These are phyloP conservation scores for Aspergillus olivimuriae DNA, from an alignment of 495 filamentous ascomycete genomes.

Conservation along the genomic window DNA sequence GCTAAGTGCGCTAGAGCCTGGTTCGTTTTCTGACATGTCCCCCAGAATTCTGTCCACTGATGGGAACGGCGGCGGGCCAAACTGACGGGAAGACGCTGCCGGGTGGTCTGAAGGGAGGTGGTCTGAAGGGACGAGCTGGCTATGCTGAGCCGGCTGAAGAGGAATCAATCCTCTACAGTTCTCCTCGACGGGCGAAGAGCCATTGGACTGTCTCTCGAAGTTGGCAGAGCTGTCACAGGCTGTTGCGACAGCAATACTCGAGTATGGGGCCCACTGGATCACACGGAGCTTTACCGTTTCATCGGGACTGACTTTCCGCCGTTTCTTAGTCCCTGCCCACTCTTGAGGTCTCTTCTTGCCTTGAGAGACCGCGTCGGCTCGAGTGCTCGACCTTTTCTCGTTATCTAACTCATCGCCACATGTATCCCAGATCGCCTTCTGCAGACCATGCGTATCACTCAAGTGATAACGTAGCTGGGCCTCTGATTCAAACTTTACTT, in stretches of 20 bases:
- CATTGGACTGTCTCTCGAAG: neutral
- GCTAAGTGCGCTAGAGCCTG: too few species aligned
- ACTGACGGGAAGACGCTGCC: neutral
- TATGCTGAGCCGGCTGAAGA: neutral
- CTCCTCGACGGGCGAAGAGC: neutral
- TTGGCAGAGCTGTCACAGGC: neutral
- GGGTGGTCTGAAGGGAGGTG: neutral
- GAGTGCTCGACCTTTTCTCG: neutral
- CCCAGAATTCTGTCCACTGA: too few species aligned
- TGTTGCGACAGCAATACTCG: too few species aligned
- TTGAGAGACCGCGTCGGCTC: neutral
- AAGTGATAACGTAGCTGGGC: constrained; percentile 3
- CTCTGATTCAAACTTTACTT: constrained; percentile 5
- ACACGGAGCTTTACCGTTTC: neutral
- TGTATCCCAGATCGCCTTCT: constrained; percentile 4
- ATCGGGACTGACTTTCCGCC: neutral
- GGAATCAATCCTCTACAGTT: neutral
- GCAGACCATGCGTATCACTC: constrained; percentile 1
- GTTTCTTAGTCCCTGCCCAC: neutral
- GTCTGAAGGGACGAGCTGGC: neutral
- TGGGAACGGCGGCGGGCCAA: too few species aligned
- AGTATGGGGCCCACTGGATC: neutral
- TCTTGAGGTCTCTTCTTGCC: neutral
- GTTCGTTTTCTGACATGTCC: too few species aligned
- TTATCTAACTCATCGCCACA: neutral